These are phyloP conservation scores for Rhynchospora tenuis DNA, from an alignment of 176 grass and related monocot species.

Conservation along the genomic window DNA sequence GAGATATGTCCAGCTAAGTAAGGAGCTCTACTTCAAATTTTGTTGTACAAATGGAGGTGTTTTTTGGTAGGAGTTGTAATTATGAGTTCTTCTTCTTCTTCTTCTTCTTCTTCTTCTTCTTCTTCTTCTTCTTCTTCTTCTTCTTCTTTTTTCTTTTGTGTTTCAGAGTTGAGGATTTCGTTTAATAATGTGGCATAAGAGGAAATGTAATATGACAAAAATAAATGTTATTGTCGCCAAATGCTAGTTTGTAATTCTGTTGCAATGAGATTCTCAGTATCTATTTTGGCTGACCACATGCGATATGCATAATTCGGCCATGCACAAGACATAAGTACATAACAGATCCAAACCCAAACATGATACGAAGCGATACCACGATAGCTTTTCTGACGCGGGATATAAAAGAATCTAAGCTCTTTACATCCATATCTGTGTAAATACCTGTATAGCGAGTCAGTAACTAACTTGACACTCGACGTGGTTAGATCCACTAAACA, in stretches of 20 bases:
- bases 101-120: too few species aligned
- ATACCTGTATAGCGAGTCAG: background rate
- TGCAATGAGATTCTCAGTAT: background rate
- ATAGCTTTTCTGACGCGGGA: background rate
- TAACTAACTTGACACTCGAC: background rate
- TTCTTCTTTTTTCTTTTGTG: background rate
- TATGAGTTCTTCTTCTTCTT: too few species aligned
- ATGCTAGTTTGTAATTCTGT: background rate
- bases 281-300: background rate
- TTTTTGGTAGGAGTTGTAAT: background rate
- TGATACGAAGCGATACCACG: background rate
- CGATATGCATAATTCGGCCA: too few species aligned
- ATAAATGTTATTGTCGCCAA: background rate
- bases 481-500: background rate
- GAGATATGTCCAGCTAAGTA: conserved; percentile 53
- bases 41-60: background rate
- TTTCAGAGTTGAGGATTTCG: background rate
- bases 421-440: background rate
- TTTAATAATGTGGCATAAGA: background rate
- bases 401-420: background rate
- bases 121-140: too few species aligned
- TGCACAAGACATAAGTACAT: background rate
- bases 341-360: background rate
- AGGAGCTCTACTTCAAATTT: background rate
- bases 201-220: background rate